Base-by-base conservation (phyloP, 495 filamentous ascomycete genomes). In the Melanomma pulvis-pyrius region DNA sequence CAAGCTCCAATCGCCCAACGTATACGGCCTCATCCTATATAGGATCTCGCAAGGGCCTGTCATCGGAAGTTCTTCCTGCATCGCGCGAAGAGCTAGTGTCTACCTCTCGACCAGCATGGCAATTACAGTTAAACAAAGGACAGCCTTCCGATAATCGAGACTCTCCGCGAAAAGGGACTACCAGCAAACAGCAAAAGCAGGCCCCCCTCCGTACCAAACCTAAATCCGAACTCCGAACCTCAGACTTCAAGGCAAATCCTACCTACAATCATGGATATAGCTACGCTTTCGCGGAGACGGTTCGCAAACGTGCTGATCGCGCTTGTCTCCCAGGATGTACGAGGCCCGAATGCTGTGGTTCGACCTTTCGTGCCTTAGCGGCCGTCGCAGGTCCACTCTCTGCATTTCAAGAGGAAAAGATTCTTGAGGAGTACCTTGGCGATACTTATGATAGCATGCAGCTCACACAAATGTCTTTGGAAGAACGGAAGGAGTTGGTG, bases 211-310 rank as follows among this genome's bases (percentile, higher is more conserved):
- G 76, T 15, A 32, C 59, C 7, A 63, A 66, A 17, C 74, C 71
- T 1, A 25, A 71, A 1, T 34, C 41, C 25, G 26, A 65, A 15
- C 67, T 79, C 8, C 64, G 28, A 21, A 60, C 76, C 15, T 63
- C 81, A 1, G 87, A 96, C 78, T 97, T 98, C 81, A 94, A 89
- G 74, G 79, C 94, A 70, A 98, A 98, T 68, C 86, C 92, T 1
- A 74, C 80, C 13, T 78, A 78, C 51, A 96, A 93, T 72, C 79
- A 90, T 56, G 92, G 91, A 26, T 78, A 87, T 55, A 82, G 87
- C 47, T 91, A 86, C 70, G 90, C 92, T 9, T 97, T 87, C 74
- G 77, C 80, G 15, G 87, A 92, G 62, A 87, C 91, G 17, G 84
- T 97, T 49, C 88, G 94, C 53, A 85, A 81, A 34, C 88, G 81